Evolutionary conservation across 2,329 filamentous ascomycete species (phyloP).

Genomic region (Nemania diffusa): DNA sequence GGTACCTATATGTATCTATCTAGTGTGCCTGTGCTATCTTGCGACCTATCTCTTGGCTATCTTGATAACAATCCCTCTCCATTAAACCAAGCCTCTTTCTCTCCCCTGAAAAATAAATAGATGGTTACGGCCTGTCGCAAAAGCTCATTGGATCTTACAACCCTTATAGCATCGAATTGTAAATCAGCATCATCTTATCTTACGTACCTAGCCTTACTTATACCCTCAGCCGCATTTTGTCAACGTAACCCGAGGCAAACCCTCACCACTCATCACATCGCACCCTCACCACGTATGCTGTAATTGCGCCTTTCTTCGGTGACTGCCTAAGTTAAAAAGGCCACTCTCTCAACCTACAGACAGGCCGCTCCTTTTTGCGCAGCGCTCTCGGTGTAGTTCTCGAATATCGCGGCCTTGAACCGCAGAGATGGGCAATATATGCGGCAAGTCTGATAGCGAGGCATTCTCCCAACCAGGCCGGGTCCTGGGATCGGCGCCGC

Average conservation of each 20-base stretch:
- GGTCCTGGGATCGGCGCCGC: slow-evolving; percentile 69
- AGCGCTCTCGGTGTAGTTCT: not conserved
- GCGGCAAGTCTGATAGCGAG: slow-evolving; percentile 76
- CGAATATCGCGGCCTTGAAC: not conserved
- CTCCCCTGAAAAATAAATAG: too few species aligned
- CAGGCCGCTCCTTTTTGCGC: not conserved
- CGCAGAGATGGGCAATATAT: slow-evolving; percentile 81
- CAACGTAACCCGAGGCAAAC: not conserved
- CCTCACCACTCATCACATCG: not conserved
- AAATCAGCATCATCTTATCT: not conserved
- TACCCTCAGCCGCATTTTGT: not conserved
- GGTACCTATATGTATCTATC: too few species aligned
- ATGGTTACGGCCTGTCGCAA: too few species aligned
- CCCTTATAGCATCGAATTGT: too few species aligned
- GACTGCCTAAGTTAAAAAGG: not conserved
- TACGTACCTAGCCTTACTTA: not conserved
- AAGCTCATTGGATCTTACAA: too few species aligned
- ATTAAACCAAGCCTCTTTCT: too few species aligned
- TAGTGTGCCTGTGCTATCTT: too few species aligned
- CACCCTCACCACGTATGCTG: not conserved
- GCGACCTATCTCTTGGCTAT: too few species aligned
- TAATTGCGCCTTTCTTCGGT: not conserved
- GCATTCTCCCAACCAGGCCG: slow-evolving; percentile 79
- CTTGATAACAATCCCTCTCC: too few species aligned
- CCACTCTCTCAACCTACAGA: not conserved